A percentile compares a stretch with the other conserved stretches of the same genome.
These are phyloP conservation scores for Schizochytrium sp. DNA, from an alignment of 108 stramenopile genomes.

Conservation along the genomic window DNA sequence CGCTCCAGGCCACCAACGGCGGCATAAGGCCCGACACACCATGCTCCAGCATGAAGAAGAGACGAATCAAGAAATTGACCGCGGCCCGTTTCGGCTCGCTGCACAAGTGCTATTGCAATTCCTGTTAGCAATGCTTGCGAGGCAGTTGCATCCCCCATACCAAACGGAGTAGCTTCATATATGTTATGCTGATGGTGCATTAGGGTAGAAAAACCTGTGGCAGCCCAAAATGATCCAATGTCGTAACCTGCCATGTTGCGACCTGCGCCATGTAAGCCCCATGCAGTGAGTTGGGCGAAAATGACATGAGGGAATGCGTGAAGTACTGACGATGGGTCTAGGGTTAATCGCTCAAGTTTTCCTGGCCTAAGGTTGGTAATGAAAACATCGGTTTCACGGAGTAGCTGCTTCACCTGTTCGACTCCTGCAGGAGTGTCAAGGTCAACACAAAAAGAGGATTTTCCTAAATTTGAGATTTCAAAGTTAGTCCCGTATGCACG, in stretches of 20 bases:
- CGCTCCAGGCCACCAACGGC: background rate
- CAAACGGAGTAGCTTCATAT: background rate
- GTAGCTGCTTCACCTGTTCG: background rate
- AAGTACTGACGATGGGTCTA: background rate
- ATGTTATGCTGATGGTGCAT: background rate
- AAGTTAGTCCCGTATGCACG: background rate
- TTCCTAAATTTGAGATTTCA: slow-evolving; percentile 34
- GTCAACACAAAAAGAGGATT: slow-evolving; percentile 2
- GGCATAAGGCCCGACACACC: slow-evolving; percentile 40
- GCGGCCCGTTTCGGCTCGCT: slow-evolving; percentile 1
- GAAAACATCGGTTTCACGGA: slow-evolving; percentile 7
- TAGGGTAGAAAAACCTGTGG: slow-evolving; percentile 8
- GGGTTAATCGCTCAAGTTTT: background rate
- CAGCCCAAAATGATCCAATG: slow-evolving; percentile 55
- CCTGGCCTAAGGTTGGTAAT: slow-evolving; percentile 10
- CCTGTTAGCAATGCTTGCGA: slow-evolving; percentile 19
- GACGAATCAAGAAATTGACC: slow-evolving; percentile 11
- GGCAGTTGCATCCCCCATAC: slow-evolving; percentile 12
- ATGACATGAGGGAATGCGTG: slow-evolving; percentile 36
- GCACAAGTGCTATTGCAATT: slow-evolving; percentile 30
- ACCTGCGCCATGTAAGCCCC: slow-evolving; percentile 39
- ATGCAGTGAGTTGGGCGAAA: slow-evolving; percentile 25
- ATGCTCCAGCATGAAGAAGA: background rate
- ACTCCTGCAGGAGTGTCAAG: background rate
- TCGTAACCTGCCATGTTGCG: background rate